phyloP scores from a whole-genome alignment of 805 yeast genomes.

The Ogataea dorogensis region DNA sequence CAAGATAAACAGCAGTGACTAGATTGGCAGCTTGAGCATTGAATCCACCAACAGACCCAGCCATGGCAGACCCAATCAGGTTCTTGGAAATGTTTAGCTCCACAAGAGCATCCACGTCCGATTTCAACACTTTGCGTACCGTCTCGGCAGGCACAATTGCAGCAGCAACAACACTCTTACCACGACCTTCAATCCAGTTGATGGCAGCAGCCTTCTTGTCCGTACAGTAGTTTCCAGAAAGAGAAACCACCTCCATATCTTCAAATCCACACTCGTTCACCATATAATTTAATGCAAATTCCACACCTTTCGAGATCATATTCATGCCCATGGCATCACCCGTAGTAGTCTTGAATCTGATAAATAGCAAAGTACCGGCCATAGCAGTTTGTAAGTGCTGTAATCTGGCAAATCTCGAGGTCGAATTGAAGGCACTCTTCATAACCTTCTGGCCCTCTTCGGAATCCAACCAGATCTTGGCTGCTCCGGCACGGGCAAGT shows the following conservation, averaged over 20 bases:
- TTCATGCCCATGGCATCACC: slow-evolving; percentile 99
- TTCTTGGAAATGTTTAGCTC: slow-evolving; percentile 87
- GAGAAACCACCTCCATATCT: slow-evolving; percentile 90
- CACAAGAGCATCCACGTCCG: slow-evolving; percentile 89
- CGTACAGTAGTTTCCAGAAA: slow-evolving; percentile 96
- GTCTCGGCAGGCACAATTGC: slow-evolving; percentile 82
- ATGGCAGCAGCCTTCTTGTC: slow-evolving; percentile 98
- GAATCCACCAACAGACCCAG: slow-evolving; percentile 97
- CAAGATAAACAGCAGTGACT: slow-evolving; percentile 90
- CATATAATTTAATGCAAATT: slow-evolving; percentile 80
- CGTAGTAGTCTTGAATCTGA: slow-evolving; percentile 96
- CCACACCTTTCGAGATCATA: slow-evolving; percentile 99
- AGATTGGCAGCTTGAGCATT: slow-evolving; percentile 98
- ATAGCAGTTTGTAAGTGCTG: slow-evolving; percentile 88
- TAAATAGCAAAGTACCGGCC: slow-evolving; percentile 86
- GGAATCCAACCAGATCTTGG: slow-evolving; percentile 93
- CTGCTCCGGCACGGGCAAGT: slow-evolving; percentile 85
- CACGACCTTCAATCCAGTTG: slow-evolving; percentile 99
- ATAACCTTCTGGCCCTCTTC: slow-evolving; percentile 84
- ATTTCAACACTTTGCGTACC: slow-evolving; percentile 80
- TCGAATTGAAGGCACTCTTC: slow-evolving; percentile 90
- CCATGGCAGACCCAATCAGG: slow-evolving; percentile 95
- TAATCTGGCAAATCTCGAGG: slow-evolving; percentile 95
- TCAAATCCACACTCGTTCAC: slow-evolving; percentile 85
- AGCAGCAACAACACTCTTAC: slow-evolving; percentile 96